Percentiles rank a stretch among this genome's conserved stretches.
These are phyloP conservation scores for Cercophora newfieldiana DNA, from an alignment of 495 filamentous ascomycete species.

Conservation along the genomic window DNA sequence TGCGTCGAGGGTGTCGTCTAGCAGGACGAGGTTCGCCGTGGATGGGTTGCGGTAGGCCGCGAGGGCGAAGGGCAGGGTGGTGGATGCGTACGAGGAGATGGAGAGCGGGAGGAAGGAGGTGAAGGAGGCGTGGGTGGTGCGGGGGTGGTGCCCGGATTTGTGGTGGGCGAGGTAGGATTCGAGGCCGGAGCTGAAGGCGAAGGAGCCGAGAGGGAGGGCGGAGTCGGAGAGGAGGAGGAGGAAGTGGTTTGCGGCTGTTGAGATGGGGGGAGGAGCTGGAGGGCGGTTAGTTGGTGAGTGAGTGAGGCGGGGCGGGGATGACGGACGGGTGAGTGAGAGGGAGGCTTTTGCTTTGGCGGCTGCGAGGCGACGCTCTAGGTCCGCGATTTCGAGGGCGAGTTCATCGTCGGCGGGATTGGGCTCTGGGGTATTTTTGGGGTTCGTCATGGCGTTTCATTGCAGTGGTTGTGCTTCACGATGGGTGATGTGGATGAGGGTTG, in stretches of 20 bases:
- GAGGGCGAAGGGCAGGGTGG: constrained; percentile 81
- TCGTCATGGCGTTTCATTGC: constrained; percentile 7
- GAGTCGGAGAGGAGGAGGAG: constrained; percentile 94
- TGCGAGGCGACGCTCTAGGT: constrained; percentile 40
- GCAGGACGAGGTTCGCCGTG: constrained; percentile 43
- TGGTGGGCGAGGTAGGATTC: constrained; percentile 92
- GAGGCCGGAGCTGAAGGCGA: constrained; percentile 92
- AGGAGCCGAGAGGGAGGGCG: constrained; percentile 91
- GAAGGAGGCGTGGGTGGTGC: constrained; percentile 51
- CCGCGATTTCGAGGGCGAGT: constrained; percentile 36
- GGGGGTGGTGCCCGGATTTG: constrained; percentile 31
- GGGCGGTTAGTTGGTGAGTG: background rate
- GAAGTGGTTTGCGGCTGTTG: constrained; percentile 56
- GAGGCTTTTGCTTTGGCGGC: constrained; percentile 34
- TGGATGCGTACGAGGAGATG: constrained; percentile 72
- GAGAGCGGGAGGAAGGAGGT: constrained; percentile 76
- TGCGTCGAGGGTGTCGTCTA: constrained; percentile 88
- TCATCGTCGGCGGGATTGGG: constrained; percentile 3
- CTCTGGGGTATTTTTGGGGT: background rate
- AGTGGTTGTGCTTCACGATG: background rate
- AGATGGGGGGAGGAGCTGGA: background rate
- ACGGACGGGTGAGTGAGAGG: background rate
- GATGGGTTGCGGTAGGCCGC: constrained; percentile 67
- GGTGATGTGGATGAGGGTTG: background rate
- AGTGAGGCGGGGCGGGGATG: background rate